Evolutionary conservation across 2,329 filamentous ascomycete genomes (phyloP), one percentile per base, ranked within the genome.

Genomic region (Diaporthe citri): DNA sequence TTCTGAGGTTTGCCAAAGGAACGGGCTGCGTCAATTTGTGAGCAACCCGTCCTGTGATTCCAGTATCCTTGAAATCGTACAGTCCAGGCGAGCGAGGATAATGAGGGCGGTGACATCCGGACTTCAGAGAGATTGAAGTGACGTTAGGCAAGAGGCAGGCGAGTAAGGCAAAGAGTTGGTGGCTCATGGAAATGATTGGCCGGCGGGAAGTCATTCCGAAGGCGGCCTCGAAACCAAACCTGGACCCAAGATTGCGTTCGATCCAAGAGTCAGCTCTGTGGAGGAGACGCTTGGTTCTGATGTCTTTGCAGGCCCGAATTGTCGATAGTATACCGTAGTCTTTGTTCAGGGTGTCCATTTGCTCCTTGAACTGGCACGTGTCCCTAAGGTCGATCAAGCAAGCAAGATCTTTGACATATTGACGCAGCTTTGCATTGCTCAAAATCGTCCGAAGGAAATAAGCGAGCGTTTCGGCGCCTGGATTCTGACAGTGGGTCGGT

Each of bases 311-410:
- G 8, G n/a, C 1, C 31, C 7, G 31, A 59, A 59, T 15, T 15
- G 56, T 1, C 10, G 56, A 28, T 3, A 59, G 31, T 0, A 59
- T 36, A 4, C 4, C 56, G 12, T 39, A 59, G 34, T 59, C 56
- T 15, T 59, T 59, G 56, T 59, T 15, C 3, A 1, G 9, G 12
- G 9, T 59, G 9, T 39, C 1, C 31, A 39, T 59, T 36, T 25
- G 0, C 28, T 59, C 31, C 8, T 5, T 3, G 31, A 15, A n/a
- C 7, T 39, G 1, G 31, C 9, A n/a, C 0, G 5, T 0, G 31
- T 39, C 31, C n/a, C 34, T 59, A 0, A 59, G 31, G 22, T 59
- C 10, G 0, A 59, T 3, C 56, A 59, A 4, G 31, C 56, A 59
- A 8, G 56, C 34, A 2, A 59, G 4, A 10, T 39, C 17, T 25